Evolutionary conservation across 73 alveolate species (phyloP), one percentile per base, ranked within the genome.

Genomic region (Loxodes magnus): DNA sequence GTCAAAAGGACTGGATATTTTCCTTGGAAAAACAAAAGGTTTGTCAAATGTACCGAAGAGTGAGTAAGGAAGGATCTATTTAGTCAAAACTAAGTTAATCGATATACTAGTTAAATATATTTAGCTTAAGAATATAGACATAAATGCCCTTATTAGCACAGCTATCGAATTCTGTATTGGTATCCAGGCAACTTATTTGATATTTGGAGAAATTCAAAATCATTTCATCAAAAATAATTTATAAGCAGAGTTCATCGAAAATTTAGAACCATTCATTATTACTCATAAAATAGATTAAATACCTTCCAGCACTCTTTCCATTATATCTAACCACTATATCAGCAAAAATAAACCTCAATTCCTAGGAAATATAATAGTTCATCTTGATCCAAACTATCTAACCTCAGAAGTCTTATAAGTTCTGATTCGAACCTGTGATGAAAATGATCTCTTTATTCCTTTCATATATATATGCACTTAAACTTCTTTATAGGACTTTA

Each of bases 361-460:
- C 1, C 7, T 46, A 0, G 59, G 27, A 46, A 17, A 41, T 10
- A 9, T 46, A 1, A 22, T 46, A n/a, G 26, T 46, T 1, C 59
- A 46, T 46, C 17, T 46, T 5, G 59, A 46, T 10, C 59, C 59
- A n/a, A 46, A 16, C 1, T 46, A 41, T 24, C 15, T 46, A 25
- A 41, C 22, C 2, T 41, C 59, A 10, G 27, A 46, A 2, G 10
- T 7, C 15, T n/a, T n/a, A n/a, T n/a, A n/a, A n/a, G n/a, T n/a
- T n/a, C 19, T 46, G 15, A 17, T 46, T 2, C 59, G 43, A n/a
- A 41, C 34, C 5, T 46, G 59, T 2, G 59, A 46, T 7, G 59
- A 46, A n/a, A 14, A 46, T 25, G 27, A 46, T 23, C 39, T 46
- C 7, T 3, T 46, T n/a, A 16, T 10, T 46, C 43, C 50, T 19